Conservation (phyloP, 1,139 yeast species). For the Komagataea norvegica region DNA sequence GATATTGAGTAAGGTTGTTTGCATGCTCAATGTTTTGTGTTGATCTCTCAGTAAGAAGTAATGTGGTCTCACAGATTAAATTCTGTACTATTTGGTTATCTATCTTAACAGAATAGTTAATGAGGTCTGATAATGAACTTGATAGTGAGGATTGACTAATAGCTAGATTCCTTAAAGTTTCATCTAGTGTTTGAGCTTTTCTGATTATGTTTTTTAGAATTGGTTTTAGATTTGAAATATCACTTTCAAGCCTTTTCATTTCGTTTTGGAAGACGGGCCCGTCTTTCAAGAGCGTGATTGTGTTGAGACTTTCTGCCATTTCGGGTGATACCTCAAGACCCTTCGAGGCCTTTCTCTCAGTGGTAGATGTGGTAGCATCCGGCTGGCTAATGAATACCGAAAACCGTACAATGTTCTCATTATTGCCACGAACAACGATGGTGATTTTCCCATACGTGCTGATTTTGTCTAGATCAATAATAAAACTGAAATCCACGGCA, state of each 20-base stretch:
- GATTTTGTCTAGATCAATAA: constrained; percentile 1
- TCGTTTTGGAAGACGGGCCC: constrained; percentile 13
- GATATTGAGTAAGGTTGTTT: constrained; percentile 11
- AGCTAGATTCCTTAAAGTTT: constrained; percentile 18
- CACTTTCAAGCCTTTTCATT: constrained; percentile 11
- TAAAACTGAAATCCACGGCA: constrained; percentile 1
- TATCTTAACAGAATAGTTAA: constrained; percentile 7
- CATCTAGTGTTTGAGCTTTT: constrained; percentile 21
- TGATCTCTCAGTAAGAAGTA: constrained; percentile 18
- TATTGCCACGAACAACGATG: constrained; percentile 9
- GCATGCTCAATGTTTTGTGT: constrained; percentile 19
- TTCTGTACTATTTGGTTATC: constrained; percentile 13
- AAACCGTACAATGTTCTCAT: constrained; percentile 6
- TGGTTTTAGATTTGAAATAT: constrained; percentile 6
- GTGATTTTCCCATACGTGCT: constrained; percentile 12
- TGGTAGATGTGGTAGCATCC: background rate
- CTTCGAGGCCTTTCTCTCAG: background rate
- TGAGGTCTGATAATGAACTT: constrained; percentile 16
- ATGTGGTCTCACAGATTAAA: constrained; percentile 15
- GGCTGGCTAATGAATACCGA: constrained; percentile 2
- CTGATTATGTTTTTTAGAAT: constrained; percentile 16
- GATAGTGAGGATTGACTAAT: constrained; percentile 18
- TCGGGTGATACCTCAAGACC: background rate
- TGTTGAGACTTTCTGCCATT: background rate
- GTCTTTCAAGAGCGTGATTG: constrained; percentile 10